Base-by-base conservation (phyloP, 2,329 filamentous ascomycete genomes). In the Bipolaris cookei region DNA sequence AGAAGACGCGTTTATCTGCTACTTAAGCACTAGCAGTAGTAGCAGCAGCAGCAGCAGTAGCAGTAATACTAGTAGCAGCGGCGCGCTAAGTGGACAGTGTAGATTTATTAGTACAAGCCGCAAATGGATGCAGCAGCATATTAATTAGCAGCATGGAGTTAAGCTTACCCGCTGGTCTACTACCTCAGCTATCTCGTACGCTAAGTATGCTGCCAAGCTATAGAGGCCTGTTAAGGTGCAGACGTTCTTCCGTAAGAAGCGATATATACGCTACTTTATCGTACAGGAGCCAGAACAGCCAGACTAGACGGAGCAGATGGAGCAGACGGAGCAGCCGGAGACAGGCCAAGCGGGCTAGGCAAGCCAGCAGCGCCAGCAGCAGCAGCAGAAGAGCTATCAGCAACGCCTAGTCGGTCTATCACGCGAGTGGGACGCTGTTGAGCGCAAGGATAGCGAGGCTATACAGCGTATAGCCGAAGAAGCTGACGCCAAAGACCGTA, bases 271-370 rank as follows among this genome's bases (percentile, higher is more conserved):
- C n/a, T 46, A 46, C 30, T 46, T 46, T 35, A 6, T 39, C 16
- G 48, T 41, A 18, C 47, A 30, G 77, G 18, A 39, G 37, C n/a
- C n/a, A n/a, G 16, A 38, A 16, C n/a, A 28, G 25, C 25, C 25
- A 28, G 32, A 35, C 6, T 11, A 28, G 25, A 4, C 25, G 8
- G 32, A 35, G 32, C 32, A 28, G 25, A 4, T 8, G 8, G 32
- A 35, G 32, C 32, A 28, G 25, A 4, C 25, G 8, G 32, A 35
- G 32, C 32, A 35, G 32, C 32, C 6, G 14, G 32, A 35, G 32
- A 11, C 32, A 35, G n/a, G n/a, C n/a, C n/a, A n/a, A n/a, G n/a
- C n/a, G n/a, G 32, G 13, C 8, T 11, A 35, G 32, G 6, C 8
- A 35, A 14, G 32, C 32, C 32, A 35, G 32, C 32, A 10, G 32